phyloP scores from a whole-genome alignment of 148 eudicot genomes.

The Silene uniflora region DNA sequence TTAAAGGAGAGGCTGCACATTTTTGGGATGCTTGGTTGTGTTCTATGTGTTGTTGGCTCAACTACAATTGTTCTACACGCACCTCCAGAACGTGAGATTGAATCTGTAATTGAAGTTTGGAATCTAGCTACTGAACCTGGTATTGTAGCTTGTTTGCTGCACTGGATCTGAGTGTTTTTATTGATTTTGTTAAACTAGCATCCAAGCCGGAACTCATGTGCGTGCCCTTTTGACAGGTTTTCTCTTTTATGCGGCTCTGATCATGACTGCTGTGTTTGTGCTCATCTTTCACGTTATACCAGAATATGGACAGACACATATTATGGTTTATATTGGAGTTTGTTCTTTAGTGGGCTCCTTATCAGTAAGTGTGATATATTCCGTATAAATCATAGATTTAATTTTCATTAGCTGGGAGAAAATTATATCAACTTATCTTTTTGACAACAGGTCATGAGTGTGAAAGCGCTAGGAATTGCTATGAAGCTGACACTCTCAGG shows the following conservation, averaged over 20 bases:
- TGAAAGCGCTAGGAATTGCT: conserved; percentile 81
- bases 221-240: conserved; percentile 46
- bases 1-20: conserved; percentile 65
- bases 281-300: conserved; percentile 59
- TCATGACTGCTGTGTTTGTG: conserved; percentile 52
- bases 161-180: conserved; percentile 4
- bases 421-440: conserved; percentile 13
- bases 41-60: conserved; percentile 78
- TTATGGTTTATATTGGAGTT: conserved; percentile 76
- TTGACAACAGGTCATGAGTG: conserved; percentile 77
- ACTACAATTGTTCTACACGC: conserved; percentile 81
- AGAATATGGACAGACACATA: conserved; percentile 73
- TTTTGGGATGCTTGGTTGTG: conserved; percentile 78
- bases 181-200: not conserved
- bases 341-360: conserved; percentile 79
- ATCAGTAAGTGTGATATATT: conserved; percentile 42
- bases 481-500: conserved; percentile 74
- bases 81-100: conserved; percentile 70
- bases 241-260: conserved; percentile 60
- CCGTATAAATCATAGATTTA: not conserved
- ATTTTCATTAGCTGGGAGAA: conserved; percentile 1
- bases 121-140: conserved; percentile 86
- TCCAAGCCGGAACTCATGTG: not conserved
- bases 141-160: conserved; percentile 21
- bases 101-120: conserved; percentile 76